Conservation (phyloP, 2,329 filamentous ascomycete species). For the Raffaelea deltoideospora region DNA sequence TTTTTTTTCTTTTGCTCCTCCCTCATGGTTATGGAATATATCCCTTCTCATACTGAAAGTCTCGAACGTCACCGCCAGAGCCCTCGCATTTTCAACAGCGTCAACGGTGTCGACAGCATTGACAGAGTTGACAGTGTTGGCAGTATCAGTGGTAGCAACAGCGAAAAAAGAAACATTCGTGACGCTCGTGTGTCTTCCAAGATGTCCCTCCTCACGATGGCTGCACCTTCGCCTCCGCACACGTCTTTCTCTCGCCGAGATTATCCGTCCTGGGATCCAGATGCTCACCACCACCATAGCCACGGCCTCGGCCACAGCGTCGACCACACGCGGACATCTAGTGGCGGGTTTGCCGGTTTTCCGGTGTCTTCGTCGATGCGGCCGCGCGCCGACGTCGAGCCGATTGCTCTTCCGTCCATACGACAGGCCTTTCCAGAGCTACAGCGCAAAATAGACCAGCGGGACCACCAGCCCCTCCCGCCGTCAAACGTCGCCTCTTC, state of each 20-base stretch:
- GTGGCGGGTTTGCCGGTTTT: too few species aligned
- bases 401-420: conserved; percentile 34
- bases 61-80: too few species aligned
- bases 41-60: conserved; percentile 16
- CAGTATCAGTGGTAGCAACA: not conserved
- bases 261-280: not conserved
- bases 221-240: conserved; percentile 22
- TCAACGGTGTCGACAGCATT: too few species aligned
- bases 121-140: too few species aligned
- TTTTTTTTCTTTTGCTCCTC: not conserved
- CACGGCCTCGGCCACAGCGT: not conserved
- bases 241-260: conserved; percentile 16
- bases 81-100: too few species aligned
- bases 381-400: conserved; percentile 21
- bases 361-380: conserved; percentile 14
- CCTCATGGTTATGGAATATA: conserved; percentile 24
- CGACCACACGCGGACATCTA: conserved; percentile 13
- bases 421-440: conserved; percentile 21
- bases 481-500: not conserved
- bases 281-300: too few species aligned
- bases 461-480: not conserved
- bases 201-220: conserved; percentile 36
- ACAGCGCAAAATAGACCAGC: not conserved
- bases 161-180: conserved; percentile 9
- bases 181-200: too few species aligned